phyloP scores from a whole-genome alignment of 2,329 filamentous ascomycete species.

The Aspergillus novoparasiticus region DNA sequence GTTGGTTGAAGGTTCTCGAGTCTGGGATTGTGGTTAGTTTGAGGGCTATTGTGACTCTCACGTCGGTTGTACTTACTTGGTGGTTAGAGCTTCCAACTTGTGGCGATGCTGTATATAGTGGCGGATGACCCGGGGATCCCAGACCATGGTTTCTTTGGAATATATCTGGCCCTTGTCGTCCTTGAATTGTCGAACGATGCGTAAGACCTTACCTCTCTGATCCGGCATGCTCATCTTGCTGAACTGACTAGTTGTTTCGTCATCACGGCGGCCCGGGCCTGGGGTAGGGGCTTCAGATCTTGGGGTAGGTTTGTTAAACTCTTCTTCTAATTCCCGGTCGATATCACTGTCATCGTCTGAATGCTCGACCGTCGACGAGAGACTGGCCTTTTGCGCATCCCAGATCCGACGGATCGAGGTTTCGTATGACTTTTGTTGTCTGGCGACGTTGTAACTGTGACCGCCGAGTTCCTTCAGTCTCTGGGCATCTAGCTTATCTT shows the following conservation, averaged over 20 bases:
- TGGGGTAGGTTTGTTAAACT: slow-evolving; percentile 59
- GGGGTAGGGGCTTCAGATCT: slow-evolving; percentile 68
- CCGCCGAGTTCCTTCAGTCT: slow-evolving; percentile 70
- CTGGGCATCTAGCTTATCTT: slow-evolving; percentile 83
- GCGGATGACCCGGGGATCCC: slow-evolving; percentile 82
- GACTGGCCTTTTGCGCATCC: slow-evolving; percentile 79
- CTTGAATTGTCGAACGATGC: slow-evolving; percentile 70
- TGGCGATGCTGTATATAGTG: slow-evolving; percentile 82
- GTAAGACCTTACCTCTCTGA: slow-evolving; percentile 68
- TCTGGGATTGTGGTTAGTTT: slow-evolving; percentile 37
- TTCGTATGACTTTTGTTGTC: slow-evolving; percentile 89
- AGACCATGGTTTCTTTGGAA: slow-evolving; percentile 63
- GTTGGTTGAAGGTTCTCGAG: slow-evolving; percentile 65
- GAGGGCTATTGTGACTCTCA: not conserved
- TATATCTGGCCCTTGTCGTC: slow-evolving; percentile 67
- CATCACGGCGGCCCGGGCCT: slow-evolving; percentile 56
- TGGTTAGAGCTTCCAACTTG: slow-evolving; percentile 69
- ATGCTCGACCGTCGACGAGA: slow-evolving; percentile 73
- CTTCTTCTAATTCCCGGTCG: slow-evolving; percentile 53
- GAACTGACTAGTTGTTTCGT: slow-evolving; percentile 81
- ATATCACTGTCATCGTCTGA: slow-evolving; percentile 73
- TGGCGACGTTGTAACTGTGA: slow-evolving; percentile 96
- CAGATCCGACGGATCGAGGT: slow-evolving; percentile 90
- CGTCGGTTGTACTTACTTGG: slow-evolving; percentile 61
- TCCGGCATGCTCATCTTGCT: slow-evolving; percentile 71